These are phyloP conservation scores for Phytopythium mirpurense DNA, from an alignment of 352 stramenopile species.

Conservation along the genomic window DNA sequence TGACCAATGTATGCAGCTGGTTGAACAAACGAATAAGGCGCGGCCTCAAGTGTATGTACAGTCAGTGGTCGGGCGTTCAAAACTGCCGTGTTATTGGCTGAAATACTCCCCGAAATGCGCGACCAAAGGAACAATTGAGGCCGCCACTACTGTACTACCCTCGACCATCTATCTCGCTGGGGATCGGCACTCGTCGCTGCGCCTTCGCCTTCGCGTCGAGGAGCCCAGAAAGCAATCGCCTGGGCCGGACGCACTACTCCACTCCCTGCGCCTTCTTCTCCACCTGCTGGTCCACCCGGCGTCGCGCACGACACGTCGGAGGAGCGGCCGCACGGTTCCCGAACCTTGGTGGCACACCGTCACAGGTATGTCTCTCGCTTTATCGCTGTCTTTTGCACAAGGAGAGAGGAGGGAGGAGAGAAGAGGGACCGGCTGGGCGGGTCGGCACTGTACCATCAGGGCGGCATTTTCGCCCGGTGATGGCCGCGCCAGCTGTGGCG, in stretches of 20 bases:
- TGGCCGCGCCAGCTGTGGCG: not conserved
- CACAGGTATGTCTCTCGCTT: too few relatives aligned
- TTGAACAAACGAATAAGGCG: not conserved
- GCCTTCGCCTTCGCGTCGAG: too few relatives aligned
- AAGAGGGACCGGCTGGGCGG: not conserved
- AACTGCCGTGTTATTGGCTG: too few relatives aligned
- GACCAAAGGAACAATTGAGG: not conserved
- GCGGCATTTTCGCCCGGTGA: not conserved
- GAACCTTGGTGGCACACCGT: too few relatives aligned
- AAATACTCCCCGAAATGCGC: too few relatives aligned
- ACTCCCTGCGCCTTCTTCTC: not conserved
- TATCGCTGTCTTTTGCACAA: too few relatives aligned
- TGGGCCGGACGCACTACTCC: not conserved
- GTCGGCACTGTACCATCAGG: not conserved
- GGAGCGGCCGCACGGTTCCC: too few relatives aligned
- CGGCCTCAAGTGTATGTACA: too few relatives aligned
- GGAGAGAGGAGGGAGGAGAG: not conserved
- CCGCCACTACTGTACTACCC: too few relatives aligned
- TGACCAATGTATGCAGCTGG: not conserved
- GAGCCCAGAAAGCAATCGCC: constrained; percentile 3
- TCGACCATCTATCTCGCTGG: not conserved
- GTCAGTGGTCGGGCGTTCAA: too few relatives aligned
- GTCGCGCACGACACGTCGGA: too few relatives aligned
- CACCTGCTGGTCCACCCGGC: not conserved
- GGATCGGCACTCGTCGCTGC: too few relatives aligned